phyloP scores from a whole-genome alignment of 306 rosid species.

The Vicia sativa region DNA sequence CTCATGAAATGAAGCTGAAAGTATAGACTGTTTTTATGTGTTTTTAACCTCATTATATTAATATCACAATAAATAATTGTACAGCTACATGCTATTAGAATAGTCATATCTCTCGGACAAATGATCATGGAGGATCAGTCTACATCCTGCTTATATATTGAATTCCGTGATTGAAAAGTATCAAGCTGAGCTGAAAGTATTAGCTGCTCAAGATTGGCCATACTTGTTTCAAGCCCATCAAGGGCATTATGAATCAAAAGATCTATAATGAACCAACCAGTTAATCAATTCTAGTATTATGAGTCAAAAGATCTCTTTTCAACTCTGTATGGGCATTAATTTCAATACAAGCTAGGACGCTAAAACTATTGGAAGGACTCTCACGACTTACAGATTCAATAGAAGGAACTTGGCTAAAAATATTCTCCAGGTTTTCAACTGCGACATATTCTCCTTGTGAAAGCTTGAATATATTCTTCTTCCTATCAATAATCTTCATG shows the following conservation, averaged over 20 bases:
- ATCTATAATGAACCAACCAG: slow-evolving; percentile 3
- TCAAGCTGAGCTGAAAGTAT: slow-evolving; percentile 1
- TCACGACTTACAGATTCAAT: slow-evolving; percentile 71
- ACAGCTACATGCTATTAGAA: slow-evolving; percentile 13
- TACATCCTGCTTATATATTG: too few species aligned
- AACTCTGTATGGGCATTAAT: slow-evolving; percentile 12
- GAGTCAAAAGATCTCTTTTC: slow-evolving; percentile 15
- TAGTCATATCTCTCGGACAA: slow-evolving; percentile 16
- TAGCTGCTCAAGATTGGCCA: background rate
- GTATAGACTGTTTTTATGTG: slow-evolving; percentile 3
- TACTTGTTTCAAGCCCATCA: slow-evolving; percentile 1
- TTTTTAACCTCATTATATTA: slow-evolving; percentile 15
- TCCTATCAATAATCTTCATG: slow-evolving; percentile 92
- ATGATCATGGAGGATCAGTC: slow-evolving; percentile 11
- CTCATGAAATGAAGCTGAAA: slow-evolving; percentile 32
- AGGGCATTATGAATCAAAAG: slow-evolving; percentile 1
- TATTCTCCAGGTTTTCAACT: slow-evolving; percentile 92
- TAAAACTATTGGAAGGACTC: slow-evolving; percentile 29
- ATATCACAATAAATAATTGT: slow-evolving; percentile 14
- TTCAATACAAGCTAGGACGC: slow-evolving; percentile 14
- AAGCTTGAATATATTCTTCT: slow-evolving; percentile 98
- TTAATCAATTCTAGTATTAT: background rate
- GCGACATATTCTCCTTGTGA: slow-evolving; percentile 99
- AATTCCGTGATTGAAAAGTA: background rate
- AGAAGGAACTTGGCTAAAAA: slow-evolving; percentile 66